Evolutionary conservation across 2,329 filamentous ascomycete genomes (phyloP).

Genomic region (Neoscytalidium dimidiatum): DNA sequence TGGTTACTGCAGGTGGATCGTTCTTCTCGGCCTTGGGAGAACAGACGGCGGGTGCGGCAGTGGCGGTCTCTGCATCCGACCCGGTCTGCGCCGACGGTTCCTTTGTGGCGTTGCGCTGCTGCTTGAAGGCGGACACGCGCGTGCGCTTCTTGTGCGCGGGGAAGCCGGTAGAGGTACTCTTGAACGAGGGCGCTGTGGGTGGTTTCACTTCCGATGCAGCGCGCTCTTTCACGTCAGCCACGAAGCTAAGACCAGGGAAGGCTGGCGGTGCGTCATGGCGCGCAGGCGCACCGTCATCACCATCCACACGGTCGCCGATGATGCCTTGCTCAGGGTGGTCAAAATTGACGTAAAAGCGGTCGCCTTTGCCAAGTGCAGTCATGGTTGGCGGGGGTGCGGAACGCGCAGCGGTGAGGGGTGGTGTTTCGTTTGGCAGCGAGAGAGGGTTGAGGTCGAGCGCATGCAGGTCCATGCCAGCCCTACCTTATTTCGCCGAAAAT

Average conservation of each 20-base stretch:
- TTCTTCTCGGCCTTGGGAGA: not conserved
- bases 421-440: not conserved
- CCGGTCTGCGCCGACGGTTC: not conserved
- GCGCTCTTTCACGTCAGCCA: slow-evolving; percentile 81
- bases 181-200: slow-evolving; percentile 63
- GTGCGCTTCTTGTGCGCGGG: slow-evolving; percentile 83
- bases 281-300: slow-evolving; percentile 37
- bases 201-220: slow-evolving; percentile 60
- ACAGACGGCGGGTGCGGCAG: not conserved
- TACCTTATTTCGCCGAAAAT: too few species aligned
- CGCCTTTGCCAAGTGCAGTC: slow-evolving; percentile 54
- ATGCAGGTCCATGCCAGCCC: too few species aligned
- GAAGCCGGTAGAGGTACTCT: slow-evolving; percentile 66
- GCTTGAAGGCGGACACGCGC: slow-evolving; percentile 76
- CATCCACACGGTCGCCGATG: slow-evolving; percentile 50
- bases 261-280: slow-evolving; percentile 26
- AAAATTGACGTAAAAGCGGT: slow-evolving; percentile 63
- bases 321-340: slow-evolving; percentile 34
- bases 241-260: slow-evolving; percentile 46
- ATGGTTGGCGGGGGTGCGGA: slow-evolving; percentile 24
- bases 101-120: slow-evolving; percentile 51
- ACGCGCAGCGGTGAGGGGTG: not conserved
- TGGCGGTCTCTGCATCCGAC: not conserved
- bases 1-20: not conserved
- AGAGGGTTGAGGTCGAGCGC: not conserved